Conservation (phyloP, 352 stramenopile species). For the Phytopythium boreale region DNA sequence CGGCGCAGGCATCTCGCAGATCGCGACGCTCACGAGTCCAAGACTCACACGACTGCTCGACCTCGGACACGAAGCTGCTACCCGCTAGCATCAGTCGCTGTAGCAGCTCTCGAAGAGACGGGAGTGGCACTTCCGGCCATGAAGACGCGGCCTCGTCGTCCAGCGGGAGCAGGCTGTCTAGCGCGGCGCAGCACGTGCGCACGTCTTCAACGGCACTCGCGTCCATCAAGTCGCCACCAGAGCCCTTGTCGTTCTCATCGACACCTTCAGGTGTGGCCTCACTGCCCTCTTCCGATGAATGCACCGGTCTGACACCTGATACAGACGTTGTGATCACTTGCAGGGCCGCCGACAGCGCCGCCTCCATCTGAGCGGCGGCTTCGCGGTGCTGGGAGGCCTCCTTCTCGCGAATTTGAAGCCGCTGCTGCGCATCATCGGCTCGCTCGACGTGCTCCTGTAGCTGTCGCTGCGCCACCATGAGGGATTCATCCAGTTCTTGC, state of each 20-base stretch:
- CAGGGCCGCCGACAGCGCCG: neutral
- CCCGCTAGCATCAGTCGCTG: slow-evolving; percentile 1
- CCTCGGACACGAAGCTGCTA: neutral
- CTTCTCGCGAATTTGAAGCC: neutral
- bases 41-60: slow-evolving; percentile 19
- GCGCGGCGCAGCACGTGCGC: slow-evolving; percentile 18
- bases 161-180: slow-evolving; percentile 11
- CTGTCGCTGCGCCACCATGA: neutral
- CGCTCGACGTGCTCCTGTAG: neutral
- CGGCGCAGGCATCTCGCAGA: slow-evolving; percentile 21
- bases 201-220: slow-evolving; percentile 12
- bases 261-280: neutral
- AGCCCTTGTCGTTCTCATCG: neutral
- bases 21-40: slow-evolving; percentile 39
- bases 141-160: slow-evolving; percentile 4
- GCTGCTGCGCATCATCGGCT: neutral
- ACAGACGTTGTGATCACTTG: neutral
- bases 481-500: neutral
- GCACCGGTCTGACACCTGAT: too few relatives aligned
- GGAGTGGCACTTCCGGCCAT: slow-evolving; percentile 1
- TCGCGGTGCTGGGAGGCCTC: neutral
- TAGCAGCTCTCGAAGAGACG: slow-evolving; percentile 9
- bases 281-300: neutral
- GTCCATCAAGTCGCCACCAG: slow-evolving; percentile 12
- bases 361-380: neutral